Evolutionary conservation across 768 basidiomycete species (phyloP), one percentile per base, ranked within the genome.

Genomic region (Arthromyces matolae): DNA sequence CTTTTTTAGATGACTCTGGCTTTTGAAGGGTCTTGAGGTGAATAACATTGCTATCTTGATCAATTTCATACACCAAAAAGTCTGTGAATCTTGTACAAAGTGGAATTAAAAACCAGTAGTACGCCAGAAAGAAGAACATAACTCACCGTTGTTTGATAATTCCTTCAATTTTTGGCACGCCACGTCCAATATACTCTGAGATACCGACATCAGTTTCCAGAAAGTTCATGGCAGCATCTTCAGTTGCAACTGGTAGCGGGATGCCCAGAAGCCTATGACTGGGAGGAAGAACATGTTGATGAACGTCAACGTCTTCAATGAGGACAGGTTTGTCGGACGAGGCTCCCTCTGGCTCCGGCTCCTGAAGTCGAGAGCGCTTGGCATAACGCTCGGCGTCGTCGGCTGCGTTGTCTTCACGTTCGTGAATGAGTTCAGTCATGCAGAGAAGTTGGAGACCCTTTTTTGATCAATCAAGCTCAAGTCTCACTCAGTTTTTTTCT

Each of bases 141-240:
- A 61, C 78, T 52, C 49, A 93, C 94, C 95, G 77, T 70, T 98
- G 95, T 68, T 98, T 98, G 66, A 98, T 97, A 60, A 98, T 95
- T 4, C 91, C 95, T 42, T 84, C 78, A 54, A 98, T 83, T 60
- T 80, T 79, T 3, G 83, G 76, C 19, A 87, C 77, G 50, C 79
- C 80, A 9, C 73, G 73, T 16, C 80, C 79, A 53, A 93, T 78
- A 64, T 93, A 95, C 62, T 91, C 85, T 4, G 89, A 86, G 33
- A 97, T 94, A 2, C 93, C 93, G 25, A 96, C 93, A 62, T 95
- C 84, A 5, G 76, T 73, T 63, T 96, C 93, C 53, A 82, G 61
- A 45, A 83, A 82, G 52, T 80, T 79, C 52, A 83, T 71, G 5
- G 75, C 64, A 22, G 75, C 76, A 46, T 75, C 75, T 25, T 77